Conservation (phyloP, 768 basidiomycete genomes). For the Xerocomellus intermedius region DNA sequence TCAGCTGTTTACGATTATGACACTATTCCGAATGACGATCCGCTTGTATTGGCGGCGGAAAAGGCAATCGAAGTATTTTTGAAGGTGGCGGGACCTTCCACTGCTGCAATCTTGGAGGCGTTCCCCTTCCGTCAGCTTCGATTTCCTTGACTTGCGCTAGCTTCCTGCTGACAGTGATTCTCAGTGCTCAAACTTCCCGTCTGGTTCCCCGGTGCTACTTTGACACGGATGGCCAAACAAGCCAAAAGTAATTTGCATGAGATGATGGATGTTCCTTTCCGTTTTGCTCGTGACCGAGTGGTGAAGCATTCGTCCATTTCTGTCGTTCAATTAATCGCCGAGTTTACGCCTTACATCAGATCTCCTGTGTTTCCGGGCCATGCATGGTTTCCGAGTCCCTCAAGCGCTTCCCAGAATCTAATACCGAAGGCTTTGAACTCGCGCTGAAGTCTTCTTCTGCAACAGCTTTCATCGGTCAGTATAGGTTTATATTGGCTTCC, state of each 20-base stretch:
- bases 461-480: conserved; percentile 33
- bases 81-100: conserved; percentile 25
- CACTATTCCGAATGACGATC: conserved; percentile 27
- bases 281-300: conserved; percentile 27
- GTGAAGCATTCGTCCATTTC: conserved; percentile 8
- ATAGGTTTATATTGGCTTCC: not conserved
- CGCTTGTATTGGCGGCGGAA: conserved; percentile 30
- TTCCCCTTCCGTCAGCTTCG: conserved; percentile 32
- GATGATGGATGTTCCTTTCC: conserved; percentile 32
- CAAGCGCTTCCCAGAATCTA: conserved; percentile 12
- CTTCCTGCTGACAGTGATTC: conserved; percentile 14
- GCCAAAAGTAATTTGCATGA: conserved; percentile 29
- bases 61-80: conserved; percentile 28
- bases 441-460: conserved; percentile 33
- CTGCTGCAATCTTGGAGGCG: conserved; percentile 28
- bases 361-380: conserved; percentile 19
- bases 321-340: not conserved
- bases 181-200: conserved; percentile 29
- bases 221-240: conserved; percentile 29
- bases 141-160: not conserved
- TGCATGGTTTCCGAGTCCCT: conserved; percentile 34
- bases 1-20: conserved; percentile 35
- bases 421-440: conserved; percentile 24
- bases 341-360: conserved; percentile 7
- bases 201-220: conserved; percentile 38